Base-by-base conservation (phyloP, 208 protist genomes). In the Plasmodiophora brassicae region DNA sequence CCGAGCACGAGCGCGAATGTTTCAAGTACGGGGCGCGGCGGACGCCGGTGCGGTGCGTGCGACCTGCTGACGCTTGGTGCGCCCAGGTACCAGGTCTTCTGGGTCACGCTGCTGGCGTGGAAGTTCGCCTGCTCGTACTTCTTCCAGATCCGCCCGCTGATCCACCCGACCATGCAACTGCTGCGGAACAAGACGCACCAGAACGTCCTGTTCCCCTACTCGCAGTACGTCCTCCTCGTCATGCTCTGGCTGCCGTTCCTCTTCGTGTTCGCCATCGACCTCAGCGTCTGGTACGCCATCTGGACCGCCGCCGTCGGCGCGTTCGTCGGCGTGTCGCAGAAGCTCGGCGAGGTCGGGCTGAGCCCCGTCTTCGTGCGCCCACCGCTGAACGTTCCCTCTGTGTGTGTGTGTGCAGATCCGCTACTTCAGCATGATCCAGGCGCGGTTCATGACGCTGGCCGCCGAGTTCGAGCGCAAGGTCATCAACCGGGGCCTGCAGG, bases 31-130 rank as follows among this genome's bases (percentile, higher is more conserved):
- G 65, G 14, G 50, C n/a, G n/a, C n/a, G n/a, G n/a, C n/a, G n/a
- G n/a, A n/a, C n/a, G n/a, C n/a, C n/a, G n/a, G n/a, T n/a, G n/a
- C n/a, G n/a, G n/a, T n/a, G n/a, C n/a, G n/a, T n/a, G n/a, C n/a
- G n/a, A n/a, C n/a, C n/a, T n/a, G n/a, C n/a, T n/a, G n/a, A n/a
- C n/a, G n/a, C n/a, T n/a, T n/a, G n/a, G n/a, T n/a, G n/a, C n/a
- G n/a, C n/a, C n/a, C 45, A 87, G 54, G 14, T 90, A 88, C 44
- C 32, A 54, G 45, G 43, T 90, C 38, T 90, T 88, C 57, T 90
- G 88, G 88, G 0, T 88, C 45, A 14, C 53, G 44, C 84, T 88
- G 0, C 1, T 87, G 10, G 28, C 0, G 0, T 60, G 85, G 54
- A 90, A 90, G 60, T 5, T 88, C 45, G 0, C 1, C 38, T 87